These are phyloP conservation scores for Linum tenue DNA, from an alignment of 345 rosid genomes.

Conservation along the genomic window DNA sequence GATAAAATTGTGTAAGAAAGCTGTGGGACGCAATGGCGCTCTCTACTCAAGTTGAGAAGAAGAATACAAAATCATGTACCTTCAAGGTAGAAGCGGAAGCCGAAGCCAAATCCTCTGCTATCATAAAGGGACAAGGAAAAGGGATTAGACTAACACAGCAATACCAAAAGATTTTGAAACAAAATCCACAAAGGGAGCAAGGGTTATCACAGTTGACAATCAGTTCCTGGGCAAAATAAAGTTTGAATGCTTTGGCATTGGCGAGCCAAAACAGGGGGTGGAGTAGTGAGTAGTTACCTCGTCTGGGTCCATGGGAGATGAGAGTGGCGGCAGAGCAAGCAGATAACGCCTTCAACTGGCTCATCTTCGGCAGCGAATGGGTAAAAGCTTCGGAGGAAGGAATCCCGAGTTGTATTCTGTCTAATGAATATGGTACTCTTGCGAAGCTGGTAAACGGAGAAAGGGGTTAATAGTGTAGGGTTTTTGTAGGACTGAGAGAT, in stretches of 20 bases:
- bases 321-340: background rate
- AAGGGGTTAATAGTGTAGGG: too few relatives aligned
- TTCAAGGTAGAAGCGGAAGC: background rate
- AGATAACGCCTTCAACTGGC: background rate
- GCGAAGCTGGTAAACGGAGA: too few relatives aligned
- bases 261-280: background rate
- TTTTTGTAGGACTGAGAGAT: too few relatives aligned
- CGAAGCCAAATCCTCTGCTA: background rate
- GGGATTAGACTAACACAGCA: background rate
- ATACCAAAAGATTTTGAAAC: background rate
- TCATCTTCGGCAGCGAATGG: background rate
- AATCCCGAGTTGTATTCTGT: background rate
- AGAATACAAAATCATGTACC: background rate
- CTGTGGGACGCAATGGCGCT: background rate
- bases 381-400: background rate
- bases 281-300: background rate
- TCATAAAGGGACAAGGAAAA: background rate
- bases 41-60: background rate
- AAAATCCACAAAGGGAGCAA: too few relatives aligned
- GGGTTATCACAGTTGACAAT: background rate
- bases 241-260: background rate
- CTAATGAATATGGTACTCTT: too few relatives aligned
- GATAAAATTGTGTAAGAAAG: background rate
- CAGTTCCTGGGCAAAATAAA: background rate
- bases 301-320: background rate